Base-by-base conservation (phyloP, 1,284 basidiomycete species). In the Ceratobasidium sp. region DNA sequence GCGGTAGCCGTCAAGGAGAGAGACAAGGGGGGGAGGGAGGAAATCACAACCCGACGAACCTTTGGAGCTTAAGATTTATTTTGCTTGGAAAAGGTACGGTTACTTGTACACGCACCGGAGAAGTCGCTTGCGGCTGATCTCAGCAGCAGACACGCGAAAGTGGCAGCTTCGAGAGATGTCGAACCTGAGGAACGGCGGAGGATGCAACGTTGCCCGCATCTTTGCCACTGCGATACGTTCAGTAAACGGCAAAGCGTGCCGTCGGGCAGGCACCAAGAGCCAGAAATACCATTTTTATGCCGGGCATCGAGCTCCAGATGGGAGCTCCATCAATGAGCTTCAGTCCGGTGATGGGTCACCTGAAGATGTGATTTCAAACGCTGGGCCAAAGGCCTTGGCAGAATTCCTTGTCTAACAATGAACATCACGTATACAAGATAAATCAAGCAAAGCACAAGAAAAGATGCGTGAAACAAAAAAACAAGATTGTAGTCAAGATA, bases 81-180 rank as follows among this genome's bases (percentile, higher is more conserved):
- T 58, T 52, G 39, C 16, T 48, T 67, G 48, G 14, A 41, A 67
- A 67, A 67, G 64, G 64, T 30, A 53, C 48, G 53, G 65, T 41
- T 30, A 58, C 34, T 58, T 41, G 64, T n/a, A 46, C 34, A 69
- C 28, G 16, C 50, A 53, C 67, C 67, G 53, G 55, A n/a, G 55
- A 71, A 71, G 45, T 59, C 67, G 46, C 55, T 57, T 60, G 26
- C 30, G 32, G 67, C 55, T 60, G 67, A 59, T 43, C 32, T 71
- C 55, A 71, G 67, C 67, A 71, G 45, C n/a, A 71, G 43, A 71
- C 67, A 69, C 65, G 57, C 67, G 67, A 71, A 21, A 39, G 18
- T 28, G 45, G 23, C 30, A 34, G 67, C 67, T 71, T 71, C 67
- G 67, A 52, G 67, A 60, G 67, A 39, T 45, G 67, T 43, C 26